Evolutionary conservation across 306 rosid genomes (phyloP).

Genomic region (Cucurbita maxima): DNA sequence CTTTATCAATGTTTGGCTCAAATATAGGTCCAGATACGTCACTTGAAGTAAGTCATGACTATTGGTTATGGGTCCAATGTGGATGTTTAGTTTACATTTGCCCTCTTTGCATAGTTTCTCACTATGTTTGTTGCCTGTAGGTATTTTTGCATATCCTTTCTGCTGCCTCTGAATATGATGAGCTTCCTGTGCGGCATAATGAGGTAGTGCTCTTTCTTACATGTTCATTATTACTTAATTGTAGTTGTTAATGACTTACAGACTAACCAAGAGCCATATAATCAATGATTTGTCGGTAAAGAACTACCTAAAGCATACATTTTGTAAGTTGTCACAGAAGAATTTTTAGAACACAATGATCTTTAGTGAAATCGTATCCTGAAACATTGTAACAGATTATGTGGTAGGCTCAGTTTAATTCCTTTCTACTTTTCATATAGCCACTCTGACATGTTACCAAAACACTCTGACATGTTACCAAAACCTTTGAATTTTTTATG

Average conservation of each 20-base stretch:
- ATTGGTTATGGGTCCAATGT: not conserved
- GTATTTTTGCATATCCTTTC: conserved; percentile 81
- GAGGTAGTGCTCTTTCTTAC: conserved; percentile 40
- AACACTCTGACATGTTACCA: not conserved
- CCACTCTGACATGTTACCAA: not conserved
- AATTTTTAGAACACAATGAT: not conserved
- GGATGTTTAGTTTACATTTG: not conserved
- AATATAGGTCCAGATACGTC: conserved; percentile 83
- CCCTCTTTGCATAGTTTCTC: conserved; percentile 2
- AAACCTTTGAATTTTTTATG: not conserved
- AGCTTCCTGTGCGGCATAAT: conserved; percentile 91
- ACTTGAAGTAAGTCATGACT: conserved; percentile 48
- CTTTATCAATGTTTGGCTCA: conserved; percentile 89
- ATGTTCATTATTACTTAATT: not conserved
- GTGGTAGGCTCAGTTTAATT: not conserved
- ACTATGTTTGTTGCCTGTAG: conserved; percentile 17
- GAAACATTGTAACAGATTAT: not conserved
- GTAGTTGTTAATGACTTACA: not conserved
- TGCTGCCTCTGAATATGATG: conserved; percentile 85
- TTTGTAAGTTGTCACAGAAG: not conserved
- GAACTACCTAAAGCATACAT: not conserved
- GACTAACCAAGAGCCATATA: not conserved
- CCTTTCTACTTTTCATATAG: not conserved
- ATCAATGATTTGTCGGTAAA: not conserved
- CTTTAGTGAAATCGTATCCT: not conserved